Conservation (phyloP, 2,329 filamentous ascomycete species). For the Cadophora luteo-olivacea region DNA sequence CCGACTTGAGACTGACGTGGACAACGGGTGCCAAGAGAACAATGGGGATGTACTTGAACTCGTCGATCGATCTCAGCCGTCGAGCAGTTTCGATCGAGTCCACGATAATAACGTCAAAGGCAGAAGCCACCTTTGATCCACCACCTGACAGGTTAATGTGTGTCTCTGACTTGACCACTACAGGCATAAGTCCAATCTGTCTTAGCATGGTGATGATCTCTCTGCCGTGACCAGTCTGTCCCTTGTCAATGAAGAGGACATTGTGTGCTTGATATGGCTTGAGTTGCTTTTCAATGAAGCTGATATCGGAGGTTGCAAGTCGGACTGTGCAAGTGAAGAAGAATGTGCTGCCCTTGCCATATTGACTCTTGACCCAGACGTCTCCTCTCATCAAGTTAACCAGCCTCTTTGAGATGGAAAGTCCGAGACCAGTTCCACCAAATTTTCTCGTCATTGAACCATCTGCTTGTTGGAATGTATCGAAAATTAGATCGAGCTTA, state of each 20-base stretch:
- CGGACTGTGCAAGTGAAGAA: slow-evolving; percentile 95
- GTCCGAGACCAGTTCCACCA: slow-evolving; percentile 88
- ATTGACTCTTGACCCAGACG: slow-evolving; percentile 94
- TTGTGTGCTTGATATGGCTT: slow-evolving; percentile 91
- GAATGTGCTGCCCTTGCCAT: slow-evolving; percentile 91
- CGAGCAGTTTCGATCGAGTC: slow-evolving; percentile 93
- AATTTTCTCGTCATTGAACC: slow-evolving; percentile 96
- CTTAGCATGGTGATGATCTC: slow-evolving; percentile 80
- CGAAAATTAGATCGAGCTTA: slow-evolving; percentile 96
- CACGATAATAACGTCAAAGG: slow-evolving; percentile 94
- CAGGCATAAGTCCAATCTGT: slow-evolving; percentile 78
- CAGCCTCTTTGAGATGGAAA: slow-evolving; percentile 93
- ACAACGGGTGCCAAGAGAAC: slow-evolving; percentile 89
- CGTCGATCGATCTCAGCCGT: slow-evolving; percentile 82
- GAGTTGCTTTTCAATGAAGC: slow-evolving; percentile 81
- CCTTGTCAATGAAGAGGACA: slow-evolving; percentile 93
- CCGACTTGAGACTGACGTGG: slow-evolving; percentile 90
- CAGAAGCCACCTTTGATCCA: slow-evolving; percentile 52
- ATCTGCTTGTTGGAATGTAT: slow-evolving; percentile 98
- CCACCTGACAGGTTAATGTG: slow-evolving; percentile 64
- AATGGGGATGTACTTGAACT: slow-evolving; percentile 97
- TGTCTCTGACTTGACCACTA: slow-evolving; percentile 82
- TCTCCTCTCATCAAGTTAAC: slow-evolving; percentile 97
- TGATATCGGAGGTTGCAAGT: slow-evolving; percentile 79
- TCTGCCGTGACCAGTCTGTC: slow-evolving; percentile 77